Conservation (phyloP, 2,329 filamentous ascomycete genomes). For the Trichoderma afroharzianum region DNA sequence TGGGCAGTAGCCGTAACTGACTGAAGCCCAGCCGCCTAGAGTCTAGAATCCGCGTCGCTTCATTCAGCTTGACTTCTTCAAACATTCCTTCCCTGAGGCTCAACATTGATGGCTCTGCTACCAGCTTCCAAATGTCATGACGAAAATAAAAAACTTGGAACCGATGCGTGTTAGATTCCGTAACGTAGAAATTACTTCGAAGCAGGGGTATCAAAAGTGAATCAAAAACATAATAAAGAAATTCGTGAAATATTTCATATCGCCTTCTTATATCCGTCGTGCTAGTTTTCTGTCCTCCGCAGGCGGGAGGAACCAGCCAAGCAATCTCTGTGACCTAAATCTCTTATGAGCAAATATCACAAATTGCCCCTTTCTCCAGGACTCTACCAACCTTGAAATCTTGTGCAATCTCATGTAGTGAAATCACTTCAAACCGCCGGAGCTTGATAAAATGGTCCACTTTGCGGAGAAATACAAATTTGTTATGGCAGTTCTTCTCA, state of each 20-base stretch:
- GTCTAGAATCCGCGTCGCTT: conserved; percentile 56
- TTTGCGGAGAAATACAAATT: conserved; percentile 56
- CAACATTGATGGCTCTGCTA: conserved; percentile 70
- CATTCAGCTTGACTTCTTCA: conserved; percentile 63
- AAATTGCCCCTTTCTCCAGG: neutral
- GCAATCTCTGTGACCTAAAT: conserved; percentile 60
- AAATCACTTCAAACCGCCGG: conserved; percentile 76
- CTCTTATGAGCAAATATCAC: neutral
- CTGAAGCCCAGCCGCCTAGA: conserved; percentile 69
- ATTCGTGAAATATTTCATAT: conserved; percentile 73
- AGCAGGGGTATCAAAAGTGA: conserved; percentile 85
- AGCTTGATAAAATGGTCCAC: conserved; percentile 76
- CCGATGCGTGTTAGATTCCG: conserved; percentile 77
- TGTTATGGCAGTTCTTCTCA: conserved; percentile 56
- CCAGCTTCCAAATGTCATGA: conserved; percentile 81
- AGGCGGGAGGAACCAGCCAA: conserved; percentile 65
- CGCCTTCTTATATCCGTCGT: conserved; percentile 72
- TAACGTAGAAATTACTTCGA: conserved; percentile 87
- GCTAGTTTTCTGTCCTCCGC: conserved; percentile 55
- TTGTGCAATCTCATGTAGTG: conserved; percentile 73
- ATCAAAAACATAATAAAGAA: conserved; percentile 91
- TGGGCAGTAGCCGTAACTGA: conserved; percentile 77
- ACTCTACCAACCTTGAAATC: conserved; percentile 57
- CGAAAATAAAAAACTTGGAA: conserved; percentile 90
- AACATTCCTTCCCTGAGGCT: conserved; percentile 70